phyloP scores from a whole-genome alignment of 345 rosid genomes.

The Euphorbia peplus region DNA sequence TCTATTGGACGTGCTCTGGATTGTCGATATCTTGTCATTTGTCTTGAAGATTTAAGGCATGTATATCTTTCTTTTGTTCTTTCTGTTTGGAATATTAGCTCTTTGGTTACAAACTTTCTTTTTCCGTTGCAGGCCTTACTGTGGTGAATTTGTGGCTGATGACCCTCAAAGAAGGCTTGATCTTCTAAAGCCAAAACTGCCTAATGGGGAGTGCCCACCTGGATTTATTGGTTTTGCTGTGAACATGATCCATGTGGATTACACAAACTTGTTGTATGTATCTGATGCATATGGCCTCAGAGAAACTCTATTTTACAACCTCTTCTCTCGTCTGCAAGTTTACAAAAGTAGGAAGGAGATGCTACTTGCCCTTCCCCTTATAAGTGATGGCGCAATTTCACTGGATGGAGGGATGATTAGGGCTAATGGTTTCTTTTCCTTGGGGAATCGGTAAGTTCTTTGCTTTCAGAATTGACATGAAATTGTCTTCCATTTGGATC shows the following conservation, averaged over 20 bases:
- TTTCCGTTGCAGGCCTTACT: slow-evolving; percentile 57
- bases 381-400: slow-evolving; percentile 84
- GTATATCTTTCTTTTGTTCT: slow-evolving; percentile 16
- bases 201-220: slow-evolving; percentile 67
- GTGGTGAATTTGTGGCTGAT: slow-evolving; percentile 64
- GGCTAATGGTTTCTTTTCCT: slow-evolving; percentile 52
- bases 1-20: slow-evolving; percentile 59
- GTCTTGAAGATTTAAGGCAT: slow-evolving; percentile 78
- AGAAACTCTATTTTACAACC: slow-evolving; percentile 84
- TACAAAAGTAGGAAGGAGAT: slow-evolving; percentile 74
- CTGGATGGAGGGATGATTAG: slow-evolving; percentile 92
- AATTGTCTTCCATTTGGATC: not conserved
- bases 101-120: slow-evolving; percentile 9
- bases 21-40: slow-evolving; percentile 66
- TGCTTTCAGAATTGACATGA: not conserved
- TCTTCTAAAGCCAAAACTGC: slow-evolving; percentile 71
- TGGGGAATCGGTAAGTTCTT: slow-evolving; percentile 59
- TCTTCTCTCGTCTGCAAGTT: slow-evolving; percentile 76
- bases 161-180: slow-evolving; percentile 88
- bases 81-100: slow-evolving; percentile 8
- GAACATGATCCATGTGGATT: slow-evolving; percentile 73
- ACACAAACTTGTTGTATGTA: slow-evolving; percentile 46
- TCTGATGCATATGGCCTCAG: slow-evolving; percentile 69
- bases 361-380: slow-evolving; percentile 67
- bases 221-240: slow-evolving; percentile 94